Conservation (phyloP, 805 yeast genomes). For the Candida caryicola region DNA sequence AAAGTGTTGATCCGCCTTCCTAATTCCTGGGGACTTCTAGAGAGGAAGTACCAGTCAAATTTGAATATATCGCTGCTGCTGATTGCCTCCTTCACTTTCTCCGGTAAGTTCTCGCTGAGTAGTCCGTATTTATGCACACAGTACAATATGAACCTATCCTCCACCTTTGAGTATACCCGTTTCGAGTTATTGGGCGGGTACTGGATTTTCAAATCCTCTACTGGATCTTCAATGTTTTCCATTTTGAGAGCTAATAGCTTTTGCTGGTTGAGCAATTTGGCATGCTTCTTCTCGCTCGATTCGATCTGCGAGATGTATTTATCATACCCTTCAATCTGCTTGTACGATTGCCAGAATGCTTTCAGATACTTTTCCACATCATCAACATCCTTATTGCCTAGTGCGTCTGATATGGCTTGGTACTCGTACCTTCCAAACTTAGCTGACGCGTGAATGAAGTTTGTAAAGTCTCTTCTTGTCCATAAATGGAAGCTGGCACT, state of each 20-base stretch:
- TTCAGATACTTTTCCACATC: conserved; percentile 60
- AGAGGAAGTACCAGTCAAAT: conserved; percentile 71
- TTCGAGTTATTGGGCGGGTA: conserved; percentile 85
- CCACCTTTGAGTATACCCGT: conserved; percentile 63
- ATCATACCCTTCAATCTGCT: conserved; percentile 65
- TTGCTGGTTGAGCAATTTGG: conserved; percentile 54
- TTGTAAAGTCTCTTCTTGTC: conserved; percentile 74
- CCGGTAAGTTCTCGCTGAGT: conserved; percentile 55
- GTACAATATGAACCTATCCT: conserved; percentile 64
- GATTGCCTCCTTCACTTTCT: conserved; percentile 65
- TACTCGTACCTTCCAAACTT: conserved; percentile 58
- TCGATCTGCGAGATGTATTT: conserved; percentile 72
- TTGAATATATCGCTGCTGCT: conserved; percentile 55
- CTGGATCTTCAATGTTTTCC: conserved; percentile 52
- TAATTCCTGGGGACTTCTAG: conserved; percentile 70
- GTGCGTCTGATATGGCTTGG: conserved; percentile 48
- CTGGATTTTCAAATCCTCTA: conserved; percentile 60
- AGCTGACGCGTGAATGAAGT: conserved; percentile 67
- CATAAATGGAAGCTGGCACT: conserved; percentile 60
- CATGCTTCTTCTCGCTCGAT: conserved; percentile 65
- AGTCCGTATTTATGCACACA: conserved; percentile 67
- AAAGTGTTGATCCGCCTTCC: conserved; percentile 68
- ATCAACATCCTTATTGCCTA: conserved; percentile 54
- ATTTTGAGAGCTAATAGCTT: conserved; percentile 52
- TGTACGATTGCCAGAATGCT: conserved; percentile 61